Percentiles rank a stretch among this genome's conserved stretches.
Evolutionary conservation across 371 early-diverging fungal genomes (phyloP).

Genomic region (Zychaea mexicana): DNA sequence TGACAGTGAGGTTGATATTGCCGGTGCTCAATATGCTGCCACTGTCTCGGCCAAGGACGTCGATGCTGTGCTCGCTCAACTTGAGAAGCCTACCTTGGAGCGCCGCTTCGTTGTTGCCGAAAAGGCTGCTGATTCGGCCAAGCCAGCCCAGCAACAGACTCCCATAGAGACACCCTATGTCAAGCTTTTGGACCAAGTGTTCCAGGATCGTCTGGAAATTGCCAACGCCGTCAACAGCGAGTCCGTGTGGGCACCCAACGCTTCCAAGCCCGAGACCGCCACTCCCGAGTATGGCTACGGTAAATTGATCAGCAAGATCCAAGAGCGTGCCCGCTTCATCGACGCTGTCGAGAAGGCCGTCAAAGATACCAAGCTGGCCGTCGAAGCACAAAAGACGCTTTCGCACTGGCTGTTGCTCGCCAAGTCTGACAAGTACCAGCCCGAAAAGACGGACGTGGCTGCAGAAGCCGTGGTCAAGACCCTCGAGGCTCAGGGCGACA

Average conservation of each 20-base stretch:
- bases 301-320: constrained; percentile 67
- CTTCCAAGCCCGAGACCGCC: constrained; percentile 45
- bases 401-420: constrained; percentile 71
- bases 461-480: constrained; percentile 37
- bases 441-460: constrained; percentile 40
- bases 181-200: constrained; percentile 78
- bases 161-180: constrained; percentile 76
- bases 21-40: constrained; percentile 60
- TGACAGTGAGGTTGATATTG: constrained; percentile 46
- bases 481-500: constrained; percentile 30
- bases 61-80: constrained; percentile 40
- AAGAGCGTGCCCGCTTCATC: constrained; percentile 70
- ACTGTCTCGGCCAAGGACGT: constrained; percentile 53
- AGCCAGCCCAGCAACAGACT: neutral
- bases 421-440: constrained; percentile 54
- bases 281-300: constrained; percentile 90
- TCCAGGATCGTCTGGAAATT: constrained; percentile 75
- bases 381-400: constrained; percentile 60
- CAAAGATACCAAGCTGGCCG: constrained; percentile 53
- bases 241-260: constrained; percentile 47
- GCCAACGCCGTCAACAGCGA: constrained; percentile 69
- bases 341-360: constrained; percentile 61
- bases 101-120: constrained; percentile 45
- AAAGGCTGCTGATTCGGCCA: constrained; percentile 15
- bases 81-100: constrained; percentile 23